phyloP scores from a whole-genome alignment of 139 green algal genomes.

The Prasinococcaceae sp. region DNA sequence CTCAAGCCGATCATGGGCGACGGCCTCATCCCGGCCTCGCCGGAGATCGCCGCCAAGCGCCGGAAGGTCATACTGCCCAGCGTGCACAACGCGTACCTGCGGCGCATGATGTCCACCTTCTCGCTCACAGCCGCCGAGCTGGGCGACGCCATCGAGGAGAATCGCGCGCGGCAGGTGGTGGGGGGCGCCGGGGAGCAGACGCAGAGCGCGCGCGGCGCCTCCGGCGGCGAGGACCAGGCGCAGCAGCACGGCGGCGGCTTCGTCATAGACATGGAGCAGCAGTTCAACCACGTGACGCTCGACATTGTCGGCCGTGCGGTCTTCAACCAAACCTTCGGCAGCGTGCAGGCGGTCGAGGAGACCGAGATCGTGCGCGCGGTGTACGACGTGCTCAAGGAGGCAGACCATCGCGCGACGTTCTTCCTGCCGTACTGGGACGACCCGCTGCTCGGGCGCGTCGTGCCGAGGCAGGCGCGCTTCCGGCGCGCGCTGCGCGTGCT shows the following conservation, averaged over 20 bases:
- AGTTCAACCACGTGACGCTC: constrained; percentile 83
- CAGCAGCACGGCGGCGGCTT: not conserved
- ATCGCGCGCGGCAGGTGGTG: too few relatives aligned
- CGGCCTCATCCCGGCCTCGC: constrained; percentile 84
- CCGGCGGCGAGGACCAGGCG: too few relatives aligned
- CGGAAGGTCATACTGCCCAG: too few relatives aligned
- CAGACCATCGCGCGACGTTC: constrained; percentile 94
- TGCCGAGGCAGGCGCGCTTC: constrained; percentile 64
- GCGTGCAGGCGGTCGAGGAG: constrained; percentile 67
- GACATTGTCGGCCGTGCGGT: constrained; percentile 98
- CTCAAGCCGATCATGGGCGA: constrained; percentile 99
- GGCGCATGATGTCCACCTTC: too few relatives aligned
- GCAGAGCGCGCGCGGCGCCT: too few relatives aligned
- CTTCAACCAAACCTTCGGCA: constrained; percentile 98
- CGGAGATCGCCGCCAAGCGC: too few relatives aligned
- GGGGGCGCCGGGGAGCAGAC: too few relatives aligned
- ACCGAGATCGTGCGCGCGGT: too few relatives aligned
- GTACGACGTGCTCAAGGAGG: constrained; percentile 93
- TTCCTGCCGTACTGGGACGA: constrained; percentile 98
- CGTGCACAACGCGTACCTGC: too few relatives aligned
- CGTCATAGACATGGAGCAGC: constrained; percentile 84
- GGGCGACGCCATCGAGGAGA: too few relatives aligned
- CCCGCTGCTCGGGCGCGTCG: constrained; percentile 30
- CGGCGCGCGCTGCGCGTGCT: constrained; percentile 63
- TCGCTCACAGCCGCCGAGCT: too few relatives aligned